phyloP scores from a whole-genome alignment of 495 filamentous ascomycete genomes.

The Aspergillus baeticus region DNA sequence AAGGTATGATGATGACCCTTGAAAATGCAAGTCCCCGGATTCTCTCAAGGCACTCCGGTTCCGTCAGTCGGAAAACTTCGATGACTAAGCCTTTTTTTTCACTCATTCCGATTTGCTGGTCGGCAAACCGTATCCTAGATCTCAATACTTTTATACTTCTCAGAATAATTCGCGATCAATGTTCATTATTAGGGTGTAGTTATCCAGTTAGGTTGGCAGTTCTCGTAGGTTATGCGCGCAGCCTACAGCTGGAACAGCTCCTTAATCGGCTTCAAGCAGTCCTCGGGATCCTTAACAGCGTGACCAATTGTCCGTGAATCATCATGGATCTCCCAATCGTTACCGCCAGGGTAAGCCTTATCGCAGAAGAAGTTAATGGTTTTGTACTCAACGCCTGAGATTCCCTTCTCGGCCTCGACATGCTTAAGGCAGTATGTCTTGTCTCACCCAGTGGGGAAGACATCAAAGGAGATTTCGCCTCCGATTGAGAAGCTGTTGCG shows the following conservation, averaged over 20 bases:
- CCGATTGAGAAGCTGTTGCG: slow-evolving; percentile 78
- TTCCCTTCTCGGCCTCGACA: slow-evolving; percentile 75
- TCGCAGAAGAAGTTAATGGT: slow-evolving; percentile 98
- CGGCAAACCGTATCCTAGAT: too few species aligned
- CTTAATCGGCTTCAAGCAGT: slow-evolving; percentile 74
- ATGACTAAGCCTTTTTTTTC: too few species aligned
- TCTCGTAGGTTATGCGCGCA: not conserved
- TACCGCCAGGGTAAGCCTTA: slow-evolving; percentile 85
- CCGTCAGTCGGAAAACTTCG: too few species aligned
- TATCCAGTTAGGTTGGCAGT: slow-evolving; percentile 18
- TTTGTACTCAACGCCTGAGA: slow-evolving; percentile 72
- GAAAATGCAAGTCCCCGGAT: slow-evolving; percentile 4
- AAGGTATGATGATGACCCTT: not conserved
- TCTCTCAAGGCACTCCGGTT: slow-evolving; percentile 3
- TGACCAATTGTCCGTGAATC: slow-evolving; percentile 84
- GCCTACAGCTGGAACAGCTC: slow-evolving; percentile 71
- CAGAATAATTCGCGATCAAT: not conserved
- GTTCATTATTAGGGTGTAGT: not conserved
- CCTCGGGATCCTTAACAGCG: slow-evolving; percentile 73
- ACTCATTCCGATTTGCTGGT: too few species aligned
- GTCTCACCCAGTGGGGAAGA: slow-evolving; percentile 96
- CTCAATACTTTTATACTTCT: too few species aligned
- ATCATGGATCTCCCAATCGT: slow-evolving; percentile 90
- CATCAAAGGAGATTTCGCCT: slow-evolving; percentile 96
- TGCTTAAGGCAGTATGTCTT: slow-evolving; percentile 97